Percentiles rank a stretch among this genome's conserved stretches.
These are phyloP conservation scores for Exophiala aquamarina DNA, from an alignment of 2,329 filamentous ascomycete species.

Conservation along the genomic window DNA sequence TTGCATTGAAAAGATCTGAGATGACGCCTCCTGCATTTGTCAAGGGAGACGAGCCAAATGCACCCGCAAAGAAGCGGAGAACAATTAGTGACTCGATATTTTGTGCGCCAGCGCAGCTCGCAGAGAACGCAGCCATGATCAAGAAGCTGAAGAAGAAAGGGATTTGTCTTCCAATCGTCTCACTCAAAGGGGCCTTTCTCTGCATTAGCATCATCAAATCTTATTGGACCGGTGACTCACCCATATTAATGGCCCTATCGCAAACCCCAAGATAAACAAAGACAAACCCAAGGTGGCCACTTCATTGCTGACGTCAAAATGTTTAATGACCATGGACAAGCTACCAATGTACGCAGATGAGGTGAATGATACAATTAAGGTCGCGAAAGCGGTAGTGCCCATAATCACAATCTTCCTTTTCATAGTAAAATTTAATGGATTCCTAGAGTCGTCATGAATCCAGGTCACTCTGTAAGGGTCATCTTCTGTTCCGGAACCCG, in stretches of 20 bases:
- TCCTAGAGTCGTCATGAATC: constrained; percentile 47
- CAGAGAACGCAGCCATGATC: constrained; percentile 62
- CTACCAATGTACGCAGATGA: constrained; percentile 60
- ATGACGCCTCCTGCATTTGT: constrained; percentile 70
- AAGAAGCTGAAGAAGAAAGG: constrained; percentile 63
- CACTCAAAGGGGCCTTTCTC: constrained; percentile 27
- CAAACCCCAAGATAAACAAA: constrained; percentile 54
- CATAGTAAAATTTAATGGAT: constrained; percentile 68
- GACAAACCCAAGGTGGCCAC: constrained; percentile 49
- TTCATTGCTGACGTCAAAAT: constrained; percentile 47
- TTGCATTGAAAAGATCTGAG: constrained; percentile 62
- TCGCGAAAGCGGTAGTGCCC: constrained; percentile 62
- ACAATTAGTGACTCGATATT: constrained; percentile 66
- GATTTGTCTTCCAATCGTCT: constrained; percentile 33
- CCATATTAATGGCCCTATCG: constrained; percentile 60
- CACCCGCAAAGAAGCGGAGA: constrained; percentile 58
- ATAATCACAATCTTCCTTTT: constrained; percentile 69
- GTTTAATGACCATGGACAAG: constrained; percentile 50
- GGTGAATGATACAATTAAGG: constrained; percentile 57
- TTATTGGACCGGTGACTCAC: no score
- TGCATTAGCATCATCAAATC: no score
- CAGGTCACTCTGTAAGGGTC: constrained; percentile 63
- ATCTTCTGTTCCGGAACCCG: constrained; percentile 68
- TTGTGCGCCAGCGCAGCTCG: constrained; percentile 63
- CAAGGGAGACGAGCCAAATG: constrained; percentile 52